Percentiles rank a stretch among this genome's conserved stretches.
Conservation (phyloP, 2,329 filamentous ascomycete species). For the Stemphylium beticola region DNA sequence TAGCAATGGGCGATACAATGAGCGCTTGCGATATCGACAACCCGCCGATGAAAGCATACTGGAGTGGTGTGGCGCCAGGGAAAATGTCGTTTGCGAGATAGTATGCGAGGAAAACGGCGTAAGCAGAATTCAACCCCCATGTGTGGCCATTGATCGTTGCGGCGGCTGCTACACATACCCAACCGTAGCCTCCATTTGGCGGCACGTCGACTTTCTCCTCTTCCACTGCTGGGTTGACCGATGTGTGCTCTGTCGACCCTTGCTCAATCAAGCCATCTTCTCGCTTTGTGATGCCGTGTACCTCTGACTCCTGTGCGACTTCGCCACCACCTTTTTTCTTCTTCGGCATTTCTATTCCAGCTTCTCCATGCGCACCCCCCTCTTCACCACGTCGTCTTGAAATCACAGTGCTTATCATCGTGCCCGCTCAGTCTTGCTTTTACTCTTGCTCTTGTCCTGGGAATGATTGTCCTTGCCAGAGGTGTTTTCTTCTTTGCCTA, state of each 20-base stretch:
- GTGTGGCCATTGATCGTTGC: conserved; percentile 60
- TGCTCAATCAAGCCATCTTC: background rate
- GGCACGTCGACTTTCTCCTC: conserved; percentile 49
- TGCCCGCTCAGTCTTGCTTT: background rate
- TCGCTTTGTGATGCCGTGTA: background rate
- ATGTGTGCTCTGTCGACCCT: background rate
- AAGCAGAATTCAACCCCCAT: conserved; percentile 75
- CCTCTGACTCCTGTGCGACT: background rate
- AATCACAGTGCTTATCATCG: background rate
- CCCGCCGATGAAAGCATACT: conserved; percentile 80
- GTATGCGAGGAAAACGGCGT: conserved; percentile 73
- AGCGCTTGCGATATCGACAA: conserved; percentile 71
- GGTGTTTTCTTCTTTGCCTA: no score
- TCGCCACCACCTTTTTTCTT: conserved; percentile 8
- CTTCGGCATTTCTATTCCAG: conserved; percentile 4
- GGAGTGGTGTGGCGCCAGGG: conserved; percentile 66
- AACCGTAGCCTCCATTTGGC: conserved; percentile 68
- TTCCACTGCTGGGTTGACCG: conserved; percentile 1
- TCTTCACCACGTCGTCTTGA: background rate
- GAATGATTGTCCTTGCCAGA: background rate
- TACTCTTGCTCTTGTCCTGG: background rate
- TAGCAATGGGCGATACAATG: conserved; percentile 71
- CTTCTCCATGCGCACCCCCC: background rate
- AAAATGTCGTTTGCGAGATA: conserved; percentile 72
- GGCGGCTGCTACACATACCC: conserved; percentile 57